Percentiles rank a stretch among this genome's conserved stretches.
Evolutionary conservation across 2,329 filamentous ascomycete species (phyloP).

Genomic region (Phaeoacremonium minimum): DNA sequence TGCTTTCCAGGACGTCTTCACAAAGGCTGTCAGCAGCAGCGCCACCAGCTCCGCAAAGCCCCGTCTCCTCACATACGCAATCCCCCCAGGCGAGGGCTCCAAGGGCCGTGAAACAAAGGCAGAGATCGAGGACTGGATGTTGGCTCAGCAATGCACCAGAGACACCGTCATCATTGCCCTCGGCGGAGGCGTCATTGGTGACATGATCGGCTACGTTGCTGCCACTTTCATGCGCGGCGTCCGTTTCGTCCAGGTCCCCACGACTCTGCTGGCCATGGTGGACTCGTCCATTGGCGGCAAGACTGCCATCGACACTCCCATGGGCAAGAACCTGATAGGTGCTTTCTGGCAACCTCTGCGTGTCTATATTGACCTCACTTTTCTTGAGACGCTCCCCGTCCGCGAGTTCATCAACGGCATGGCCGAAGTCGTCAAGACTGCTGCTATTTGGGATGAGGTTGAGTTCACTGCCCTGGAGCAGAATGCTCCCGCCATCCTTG

Average conservation of each 20-base stretch:
- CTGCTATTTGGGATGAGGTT: conserved; percentile 87
- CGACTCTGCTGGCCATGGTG: conserved; percentile 92
- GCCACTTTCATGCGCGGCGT: conserved; percentile 98
- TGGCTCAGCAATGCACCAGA: conserved; percentile 84
- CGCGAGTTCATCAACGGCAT: conserved; percentile 98
- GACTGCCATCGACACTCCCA: conserved; percentile 93
- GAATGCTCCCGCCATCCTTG: conserved; percentile 73
- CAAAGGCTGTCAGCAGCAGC: conserved; percentile 29
- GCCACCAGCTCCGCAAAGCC: conserved; percentile 33
- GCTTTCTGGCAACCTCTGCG: conserved; percentile 94
- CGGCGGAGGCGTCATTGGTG: conserved; percentile 93
- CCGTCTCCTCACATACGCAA: conserved; percentile 78
- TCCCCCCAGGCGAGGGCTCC: conserved; percentile 87
- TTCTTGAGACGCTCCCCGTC: conserved; percentile 83
- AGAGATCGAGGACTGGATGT: conserved; percentile 96
- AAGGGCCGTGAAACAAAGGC: conserved; percentile 93
- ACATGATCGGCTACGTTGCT: conserved; percentile 96
- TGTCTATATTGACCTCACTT: conserved; percentile 91
- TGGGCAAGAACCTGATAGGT: conserved; percentile 93
- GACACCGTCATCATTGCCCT: conserved; percentile 94
- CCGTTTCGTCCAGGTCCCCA: conserved; percentile 93
- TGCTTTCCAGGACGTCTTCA: conserved; percentile 67
- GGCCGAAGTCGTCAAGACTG: conserved; percentile 97
- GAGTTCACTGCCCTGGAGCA: conserved; percentile 84
- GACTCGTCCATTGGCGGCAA: conserved; percentile 98